phyloP scores from a whole-genome alignment of 78 protist species.

The Dictyostelium intermedium region DNA sequence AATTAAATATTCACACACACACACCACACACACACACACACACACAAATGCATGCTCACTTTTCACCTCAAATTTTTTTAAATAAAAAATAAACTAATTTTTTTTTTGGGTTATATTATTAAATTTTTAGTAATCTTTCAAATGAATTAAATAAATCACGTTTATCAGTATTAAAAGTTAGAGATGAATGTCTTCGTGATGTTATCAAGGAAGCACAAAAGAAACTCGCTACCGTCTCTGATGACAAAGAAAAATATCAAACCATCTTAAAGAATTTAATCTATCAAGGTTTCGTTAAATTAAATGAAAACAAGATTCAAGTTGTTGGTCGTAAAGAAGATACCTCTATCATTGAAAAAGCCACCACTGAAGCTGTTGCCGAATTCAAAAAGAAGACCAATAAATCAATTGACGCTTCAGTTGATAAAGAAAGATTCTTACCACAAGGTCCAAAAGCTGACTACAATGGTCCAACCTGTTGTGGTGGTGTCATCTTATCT shows the following conservation, averaged over 20 bases:
- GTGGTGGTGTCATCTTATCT: constrained; percentile 81
- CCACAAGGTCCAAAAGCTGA: constrained; percentile 74
- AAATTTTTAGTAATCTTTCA: constrained; percentile 63
- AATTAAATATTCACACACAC: neutral
- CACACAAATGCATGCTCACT: no score
- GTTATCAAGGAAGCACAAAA: constrained; percentile 67
- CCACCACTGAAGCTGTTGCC: constrained; percentile 31
- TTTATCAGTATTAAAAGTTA: constrained; percentile 79
- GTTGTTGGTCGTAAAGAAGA: constrained; percentile 78
- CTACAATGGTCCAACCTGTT: constrained; percentile 61
- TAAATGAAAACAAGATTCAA: constrained; percentile 41
- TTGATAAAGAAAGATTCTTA: constrained; percentile 60
- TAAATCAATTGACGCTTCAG: constrained; percentile 8
- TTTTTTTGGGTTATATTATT: neutral
- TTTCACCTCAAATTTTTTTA: no score
- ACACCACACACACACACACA: no score
- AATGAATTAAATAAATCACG: constrained; percentile 83
- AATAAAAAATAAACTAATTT: neutral
- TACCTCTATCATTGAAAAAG: constrained; percentile 6
- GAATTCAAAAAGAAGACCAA: constrained; percentile 20
- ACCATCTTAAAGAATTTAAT: constrained; percentile 67
- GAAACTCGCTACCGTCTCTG: constrained; percentile 41
- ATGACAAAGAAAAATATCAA: constrained; percentile 45
- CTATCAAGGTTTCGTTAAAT: constrained; percentile 62
- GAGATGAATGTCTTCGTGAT: constrained; percentile 81